phyloP scores from a whole-genome alignment of 352 stramenopile species.

The Phytophthora litchii region DNA sequence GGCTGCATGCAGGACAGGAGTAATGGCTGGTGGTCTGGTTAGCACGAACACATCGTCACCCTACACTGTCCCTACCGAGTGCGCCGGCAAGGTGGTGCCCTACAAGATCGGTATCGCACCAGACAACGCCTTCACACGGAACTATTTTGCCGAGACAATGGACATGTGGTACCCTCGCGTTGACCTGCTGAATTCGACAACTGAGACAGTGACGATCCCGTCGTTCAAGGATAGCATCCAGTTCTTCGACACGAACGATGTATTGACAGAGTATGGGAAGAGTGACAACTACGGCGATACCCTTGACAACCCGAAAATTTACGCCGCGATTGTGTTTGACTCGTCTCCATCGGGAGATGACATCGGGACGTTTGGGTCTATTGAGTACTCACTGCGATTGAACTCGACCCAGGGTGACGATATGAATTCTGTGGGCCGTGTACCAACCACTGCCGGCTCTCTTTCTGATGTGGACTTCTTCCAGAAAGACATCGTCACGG shows the following conservation, averaged over 20 bases:
- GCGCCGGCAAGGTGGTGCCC: constrained; percentile 44
- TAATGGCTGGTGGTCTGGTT: constrained; percentile 42
- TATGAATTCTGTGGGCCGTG: neutral
- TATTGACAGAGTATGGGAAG: constrained; percentile 51
- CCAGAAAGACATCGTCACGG: neutral
- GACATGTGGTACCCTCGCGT: constrained; percentile 63
- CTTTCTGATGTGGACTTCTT: neutral
- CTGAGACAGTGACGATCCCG: constrained; percentile 32
- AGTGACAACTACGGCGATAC: constrained; percentile 47
- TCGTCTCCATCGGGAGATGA: constrained; percentile 31
- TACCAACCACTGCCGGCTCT: neutral
- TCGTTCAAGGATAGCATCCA: constrained; percentile 53
- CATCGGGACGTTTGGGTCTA: constrained; percentile 45
- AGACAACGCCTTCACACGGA: constrained; percentile 53
- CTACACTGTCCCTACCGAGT: constrained; percentile 37
- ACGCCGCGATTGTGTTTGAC: constrained; percentile 60
- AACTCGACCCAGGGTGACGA: neutral
- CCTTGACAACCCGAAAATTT: constrained; percentile 54
- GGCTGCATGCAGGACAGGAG: constrained; percentile 26
- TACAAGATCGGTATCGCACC: constrained; percentile 64
- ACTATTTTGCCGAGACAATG: constrained; percentile 62
- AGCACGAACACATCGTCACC: constrained; percentile 39
- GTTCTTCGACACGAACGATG: constrained; percentile 51
- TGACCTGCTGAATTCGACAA: constrained; percentile 32
- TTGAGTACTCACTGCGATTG: constrained; percentile 58